Conservation (phyloP, 306 rosid species). For the Dicorynia guianensis region DNA sequence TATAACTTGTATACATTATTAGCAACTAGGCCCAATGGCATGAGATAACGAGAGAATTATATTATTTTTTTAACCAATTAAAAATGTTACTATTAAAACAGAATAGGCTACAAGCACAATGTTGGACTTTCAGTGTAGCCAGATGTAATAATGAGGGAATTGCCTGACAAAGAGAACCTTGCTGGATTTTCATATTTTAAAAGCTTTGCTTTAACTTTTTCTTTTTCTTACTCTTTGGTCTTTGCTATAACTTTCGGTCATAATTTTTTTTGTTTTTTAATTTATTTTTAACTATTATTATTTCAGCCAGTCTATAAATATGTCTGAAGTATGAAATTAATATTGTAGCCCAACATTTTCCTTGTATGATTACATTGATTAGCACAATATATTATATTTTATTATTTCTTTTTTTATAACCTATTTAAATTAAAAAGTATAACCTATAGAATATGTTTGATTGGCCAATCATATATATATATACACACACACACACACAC, state of each 20-base stretch:
- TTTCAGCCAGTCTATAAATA: no score
- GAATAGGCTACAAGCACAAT: neutral
- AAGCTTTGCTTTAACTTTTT: neutral
- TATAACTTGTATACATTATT: no score
- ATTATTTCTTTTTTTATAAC: neutral
- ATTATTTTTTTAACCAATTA: no score
- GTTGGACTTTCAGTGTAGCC: neutral
- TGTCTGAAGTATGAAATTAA: no score
- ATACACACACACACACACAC: no score
- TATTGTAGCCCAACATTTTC: no score
- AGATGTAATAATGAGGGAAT: neutral
- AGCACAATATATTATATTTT: neutral
- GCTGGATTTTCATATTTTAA: neutral
- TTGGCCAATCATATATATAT: neutral
- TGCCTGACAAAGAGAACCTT: constrained; percentile 29
- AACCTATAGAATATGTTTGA: neutral
- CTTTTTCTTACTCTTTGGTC: neutral
- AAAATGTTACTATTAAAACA: neutral
- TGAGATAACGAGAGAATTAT: no score
- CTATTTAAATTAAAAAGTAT: neutral
- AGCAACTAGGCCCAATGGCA: no score
- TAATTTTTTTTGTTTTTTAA: no score
- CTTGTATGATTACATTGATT: no score
- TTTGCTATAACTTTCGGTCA: no score
- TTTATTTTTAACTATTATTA: no score